These are phyloP conservation scores for Claviceps maximensis DNA, from an alignment of 2,329 filamentous ascomycete species.

Conservation along the genomic window DNA sequence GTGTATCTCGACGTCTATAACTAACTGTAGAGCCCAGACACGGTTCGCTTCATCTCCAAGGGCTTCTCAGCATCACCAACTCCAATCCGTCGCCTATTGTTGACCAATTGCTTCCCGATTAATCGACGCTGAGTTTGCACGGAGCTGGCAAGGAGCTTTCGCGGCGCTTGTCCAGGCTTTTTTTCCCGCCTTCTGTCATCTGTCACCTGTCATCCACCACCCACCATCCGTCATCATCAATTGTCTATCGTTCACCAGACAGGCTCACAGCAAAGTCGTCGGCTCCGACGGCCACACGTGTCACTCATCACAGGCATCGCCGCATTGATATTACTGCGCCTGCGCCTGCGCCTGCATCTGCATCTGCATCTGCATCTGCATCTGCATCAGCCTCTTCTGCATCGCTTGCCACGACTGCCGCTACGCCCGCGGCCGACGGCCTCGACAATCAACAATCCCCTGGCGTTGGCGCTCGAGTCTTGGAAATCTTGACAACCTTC, in stretches of 20 bases:
- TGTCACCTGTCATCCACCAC: neutral
- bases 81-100: neutral
- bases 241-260: neutral
- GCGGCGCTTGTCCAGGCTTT: no score
- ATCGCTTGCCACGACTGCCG: neutral
- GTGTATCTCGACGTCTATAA: neutral
- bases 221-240: neutral
- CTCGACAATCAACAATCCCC: neutral
- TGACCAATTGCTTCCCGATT: neutral
- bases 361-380: neutral
- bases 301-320: conserved; percentile 1
- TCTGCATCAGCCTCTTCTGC: neutral
- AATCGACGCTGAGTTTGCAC: neutral
- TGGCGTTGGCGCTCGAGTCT: neutral
- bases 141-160: neutral
- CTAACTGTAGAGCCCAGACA: neutral
- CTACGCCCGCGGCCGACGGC: neutral
- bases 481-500: neutral
- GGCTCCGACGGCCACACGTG: conserved; percentile 9
- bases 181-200: neutral
- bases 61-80: neutral
- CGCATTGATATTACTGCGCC: neutral
- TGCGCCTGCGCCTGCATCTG: neutral
- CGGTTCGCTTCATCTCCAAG: neutral
- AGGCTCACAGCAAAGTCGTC: neutral